Evolutionary conservation across 306 rosid species (phyloP).

Genomic region (Cucurbita maxima): DNA sequence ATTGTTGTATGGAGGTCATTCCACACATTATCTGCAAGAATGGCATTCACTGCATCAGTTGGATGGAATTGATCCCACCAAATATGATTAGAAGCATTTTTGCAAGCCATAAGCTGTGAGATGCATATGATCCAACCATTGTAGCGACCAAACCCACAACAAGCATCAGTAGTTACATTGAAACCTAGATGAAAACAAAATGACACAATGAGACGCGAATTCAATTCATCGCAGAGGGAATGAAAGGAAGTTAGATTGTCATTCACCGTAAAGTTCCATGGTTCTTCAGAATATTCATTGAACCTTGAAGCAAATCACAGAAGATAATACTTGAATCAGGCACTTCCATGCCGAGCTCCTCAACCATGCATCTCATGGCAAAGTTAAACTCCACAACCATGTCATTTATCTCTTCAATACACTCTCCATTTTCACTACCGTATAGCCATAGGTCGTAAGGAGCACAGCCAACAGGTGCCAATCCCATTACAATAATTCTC

Average conservation of each 20-base stretch:
- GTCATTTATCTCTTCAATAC: conserved; percentile 59
- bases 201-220: background rate
- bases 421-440: conserved; percentile 41
- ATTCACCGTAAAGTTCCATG: conserved; percentile 56
- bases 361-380: conserved; percentile 54
- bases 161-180: conserved; percentile 50
- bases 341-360: conserved; percentile 44
- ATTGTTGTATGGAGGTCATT: conserved; percentile 47
- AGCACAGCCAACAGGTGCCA: conserved; percentile 84
- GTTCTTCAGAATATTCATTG: conserved; percentile 74
- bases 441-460: conserved; percentile 69
- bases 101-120: conserved; percentile 68
- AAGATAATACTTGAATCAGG: conserved; percentile 38
- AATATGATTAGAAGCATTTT: conserved; percentile 53
- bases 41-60: conserved; percentile 69
- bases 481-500: conserved; percentile 67
- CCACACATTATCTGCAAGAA: conserved; percentile 76
- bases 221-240: background rate
- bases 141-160: conserved; percentile 79
- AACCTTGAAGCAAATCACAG: conserved; percentile 58
- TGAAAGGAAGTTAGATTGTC: background rate
- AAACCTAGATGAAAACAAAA: conserved; percentile 32
- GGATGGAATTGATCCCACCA: conserved; percentile 99
- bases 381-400: conserved; percentile 73
- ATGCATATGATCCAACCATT: conserved; percentile 78